Evolutionary conservation across 345 rosid genomes (phyloP).

Genomic region (Angophora floribunda): DNA sequence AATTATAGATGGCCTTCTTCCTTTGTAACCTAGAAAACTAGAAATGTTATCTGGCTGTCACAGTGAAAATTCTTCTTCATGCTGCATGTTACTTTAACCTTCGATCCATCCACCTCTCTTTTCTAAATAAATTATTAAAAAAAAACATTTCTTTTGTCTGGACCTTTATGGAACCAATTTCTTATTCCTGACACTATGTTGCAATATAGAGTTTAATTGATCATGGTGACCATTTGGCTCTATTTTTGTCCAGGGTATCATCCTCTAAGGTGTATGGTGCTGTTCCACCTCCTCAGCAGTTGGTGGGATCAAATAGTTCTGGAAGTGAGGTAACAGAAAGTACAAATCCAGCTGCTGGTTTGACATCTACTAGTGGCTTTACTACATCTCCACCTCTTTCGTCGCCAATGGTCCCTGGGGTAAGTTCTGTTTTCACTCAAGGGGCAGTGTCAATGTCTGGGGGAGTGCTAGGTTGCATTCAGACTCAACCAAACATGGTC

Average conservation of each 20-base stretch:
- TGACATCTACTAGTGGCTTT: conserved; percentile 18
- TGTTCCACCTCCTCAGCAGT: conserved; percentile 82
- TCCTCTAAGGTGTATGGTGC: conserved; percentile 67
- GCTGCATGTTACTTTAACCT: background rate
- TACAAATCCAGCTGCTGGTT: conserved; percentile 24
- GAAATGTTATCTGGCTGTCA: background rate
- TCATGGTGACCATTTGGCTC: background rate
- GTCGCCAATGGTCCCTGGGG: conserved; percentile 23
- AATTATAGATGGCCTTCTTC: background rate
- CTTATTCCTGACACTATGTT: background rate
- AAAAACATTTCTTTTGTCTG: background rate
- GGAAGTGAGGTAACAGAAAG: conserved; percentile 17
- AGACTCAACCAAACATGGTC: conserved; percentile 22
- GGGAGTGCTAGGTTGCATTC: conserved; percentile 20
- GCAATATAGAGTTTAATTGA: background rate
- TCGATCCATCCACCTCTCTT: background rate
- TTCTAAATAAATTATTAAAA: too few relatives aligned
- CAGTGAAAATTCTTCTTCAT: background rate
- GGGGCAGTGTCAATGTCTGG: conserved; percentile 20
- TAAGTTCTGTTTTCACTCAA: conserved; percentile 29
- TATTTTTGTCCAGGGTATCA: conserved; percentile 34
- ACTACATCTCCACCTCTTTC: conserved; percentile 17
- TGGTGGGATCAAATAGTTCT: conserved; percentile 31
- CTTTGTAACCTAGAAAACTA: background rate
- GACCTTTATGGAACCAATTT: background rate